Base-by-base conservation (phyloP, 208 protist species). In the Wallacemonas sp. region DNA sequence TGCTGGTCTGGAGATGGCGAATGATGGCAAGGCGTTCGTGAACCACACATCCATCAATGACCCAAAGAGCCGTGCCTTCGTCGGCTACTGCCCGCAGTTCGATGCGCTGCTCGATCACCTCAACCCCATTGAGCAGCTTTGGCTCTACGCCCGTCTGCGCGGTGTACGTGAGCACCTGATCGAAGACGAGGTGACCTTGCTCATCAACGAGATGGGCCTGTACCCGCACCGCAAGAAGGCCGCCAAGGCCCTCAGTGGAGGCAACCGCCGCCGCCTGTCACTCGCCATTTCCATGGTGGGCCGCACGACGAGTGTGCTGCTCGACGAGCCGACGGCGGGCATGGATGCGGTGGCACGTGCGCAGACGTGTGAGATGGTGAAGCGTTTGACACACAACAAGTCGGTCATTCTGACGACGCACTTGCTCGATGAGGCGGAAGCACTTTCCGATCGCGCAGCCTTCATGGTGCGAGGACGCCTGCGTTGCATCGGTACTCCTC, bases 1-100 rank as follows among this genome's bases (percentile, higher is more conserved):
- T 2, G 81, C 86, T 15, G 87, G 93, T n/a, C 73, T 92, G 34
- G 70, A 88, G 54, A 48, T 73, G 0, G 78, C 85, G 4, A 95
- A 92, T 6, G 48, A 54, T 27, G 94, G 97, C 3, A 39, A 70
- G 24, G 85, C 73, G 9, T 87, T 71, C 61, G 80, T 94, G 57
- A 91, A 90, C 46, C 71, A 81, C 59, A 69, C 65, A 57, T 54
- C 85, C 37, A 76, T 81, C 26, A 39, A 67, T 19, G 63, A 59
- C 52, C 61, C 58, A 9, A 38, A 63, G 32, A 75, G 67, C 34
- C 85, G 78, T 34, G 63, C 38, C 55, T 81, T 76, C 45, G 80
- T 98, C 19, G 97, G 97, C 60, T 95, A 98, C 60, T 99, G 97
- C 82, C 96, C 96, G 13, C 97, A 99, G 78, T 94, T 95, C 73